Evolutionary conservation across 371 early-diverging fungal species (phyloP), one percentile per base, ranked within the genome.

Genomic region (Rhizomucor miehei): DNA sequence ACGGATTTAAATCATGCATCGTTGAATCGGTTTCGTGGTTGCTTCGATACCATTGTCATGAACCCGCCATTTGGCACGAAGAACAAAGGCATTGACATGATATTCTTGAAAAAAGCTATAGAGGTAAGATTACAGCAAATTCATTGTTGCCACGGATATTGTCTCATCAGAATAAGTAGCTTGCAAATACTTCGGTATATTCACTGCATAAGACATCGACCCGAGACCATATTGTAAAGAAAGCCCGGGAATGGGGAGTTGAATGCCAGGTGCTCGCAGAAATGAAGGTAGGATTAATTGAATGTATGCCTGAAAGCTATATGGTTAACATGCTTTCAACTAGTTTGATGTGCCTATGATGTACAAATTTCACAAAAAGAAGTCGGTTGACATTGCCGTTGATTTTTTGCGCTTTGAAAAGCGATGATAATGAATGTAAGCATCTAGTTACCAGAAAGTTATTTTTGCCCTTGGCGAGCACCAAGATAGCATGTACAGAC

Each of bases 1-100:
- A 69, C 73, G 3, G 81, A 84, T 66, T 48, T 86, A 8, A 60
- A 63, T 35, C 49, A 52, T 16, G 52, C 69, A 37, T 49, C 35
- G 16, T 25, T 77, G 36, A 67, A 71, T 36, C 56, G 75, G 47
- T 83, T 82, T 57, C 57, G 61, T 19, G 77, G 73, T 3, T 71
- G 71, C 52, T 69, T 89, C 37, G 91, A 92, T 67, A 91, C 90
- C 1, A 83, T 91, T 43, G 66, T 92, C 20, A 88, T 91, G 86
- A 92, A 92, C 63, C 92, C 92, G 54, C 92, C 92, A 1, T 92
- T 91, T 68, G 91, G 91, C 10, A 92, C 91, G 11, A 91, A 89
- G 56, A 87, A 85, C 57, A 78, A 79, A 50, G 92, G 92, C 11
- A 81, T 90, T 20, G 92, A 92, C 57, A 82, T 88, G 77, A 66